phyloP scores from a whole-genome alignment of 305 asterid species.

The Withania somnifera region DNA sequence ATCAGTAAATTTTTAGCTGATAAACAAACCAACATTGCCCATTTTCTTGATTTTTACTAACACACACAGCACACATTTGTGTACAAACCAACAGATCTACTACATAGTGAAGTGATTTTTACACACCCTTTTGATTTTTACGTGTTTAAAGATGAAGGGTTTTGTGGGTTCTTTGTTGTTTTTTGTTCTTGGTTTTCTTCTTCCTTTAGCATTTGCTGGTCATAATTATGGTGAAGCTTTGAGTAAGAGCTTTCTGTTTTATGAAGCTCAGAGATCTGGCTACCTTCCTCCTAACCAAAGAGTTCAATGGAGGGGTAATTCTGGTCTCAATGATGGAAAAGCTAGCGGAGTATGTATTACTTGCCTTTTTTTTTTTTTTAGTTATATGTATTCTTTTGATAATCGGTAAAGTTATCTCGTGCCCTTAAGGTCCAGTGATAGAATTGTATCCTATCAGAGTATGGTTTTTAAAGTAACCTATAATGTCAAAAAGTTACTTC shows the following conservation, averaged over 20 bases:
- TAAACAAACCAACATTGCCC: slow-evolving; percentile 24
- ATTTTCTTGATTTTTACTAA: neutral
- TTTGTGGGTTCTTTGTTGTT: slow-evolving; percentile 44
- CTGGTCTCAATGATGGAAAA: slow-evolving; percentile 92
- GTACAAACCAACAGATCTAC: slow-evolving; percentile 29
- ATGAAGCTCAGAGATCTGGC: slow-evolving; percentile 98
- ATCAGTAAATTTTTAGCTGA: slow-evolving; percentile 23
- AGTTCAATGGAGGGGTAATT: slow-evolving; percentile 83
- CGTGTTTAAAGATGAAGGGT: slow-evolving; percentile 32
- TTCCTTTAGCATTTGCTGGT: slow-evolving; percentile 55
- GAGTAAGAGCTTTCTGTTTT: slow-evolving; percentile 73
- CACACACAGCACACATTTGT: neutral
- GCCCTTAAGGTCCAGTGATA: too few relatives aligned
- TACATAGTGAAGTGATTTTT: slow-evolving; percentile 2
- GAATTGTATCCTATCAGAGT: too few relatives aligned
- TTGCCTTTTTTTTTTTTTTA: too few relatives aligned
- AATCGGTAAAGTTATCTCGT: too few relatives aligned
- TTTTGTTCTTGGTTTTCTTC: slow-evolving; percentile 8
- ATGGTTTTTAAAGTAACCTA: too few relatives aligned
- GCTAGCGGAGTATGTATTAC: slow-evolving; percentile 44
- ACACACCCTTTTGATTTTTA: neutral
- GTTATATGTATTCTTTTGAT: too few relatives aligned
- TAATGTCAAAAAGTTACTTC: too few relatives aligned
- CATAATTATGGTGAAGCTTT: slow-evolving; percentile 88
- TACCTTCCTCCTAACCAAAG: slow-evolving; percentile 63